phyloP scores from a whole-genome alignment of 345 rosid genomes.

The Laguncularia racemosa region DNA sequence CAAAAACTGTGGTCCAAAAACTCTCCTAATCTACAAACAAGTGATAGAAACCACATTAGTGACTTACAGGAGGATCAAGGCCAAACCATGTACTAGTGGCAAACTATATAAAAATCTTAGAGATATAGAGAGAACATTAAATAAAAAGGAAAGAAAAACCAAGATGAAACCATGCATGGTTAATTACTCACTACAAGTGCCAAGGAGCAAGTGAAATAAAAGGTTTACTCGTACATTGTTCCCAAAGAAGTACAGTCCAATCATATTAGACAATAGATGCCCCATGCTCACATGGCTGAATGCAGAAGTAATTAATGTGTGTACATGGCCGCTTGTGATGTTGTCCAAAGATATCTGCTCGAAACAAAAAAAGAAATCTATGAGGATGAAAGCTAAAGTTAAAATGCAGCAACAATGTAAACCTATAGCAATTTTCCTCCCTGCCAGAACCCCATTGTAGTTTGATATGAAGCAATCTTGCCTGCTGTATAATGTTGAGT shows the following conservation, averaged over 20 bases:
- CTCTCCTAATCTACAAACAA: conserved; percentile 48
- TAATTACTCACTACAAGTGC: not conserved
- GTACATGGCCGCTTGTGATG: conserved; percentile 51
- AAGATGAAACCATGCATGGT: not conserved
- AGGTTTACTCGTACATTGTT: conserved; percentile 37
- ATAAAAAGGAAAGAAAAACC: not conserved
- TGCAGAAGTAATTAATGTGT: conserved; percentile 70
- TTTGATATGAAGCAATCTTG: not conserved
- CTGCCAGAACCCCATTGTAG: not conserved
- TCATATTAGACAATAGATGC: conserved; percentile 74
- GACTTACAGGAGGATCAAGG: not conserved
- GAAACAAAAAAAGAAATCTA: conserved; percentile 19
- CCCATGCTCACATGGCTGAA: conserved; percentile 70
- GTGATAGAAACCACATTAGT: not conserved
- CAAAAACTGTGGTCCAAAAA: conserved; percentile 59
- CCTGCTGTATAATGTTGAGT: no score
- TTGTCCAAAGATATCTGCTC: conserved; percentile 80
- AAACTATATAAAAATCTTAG: not conserved
- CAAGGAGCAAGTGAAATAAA: conserved; percentile 12
- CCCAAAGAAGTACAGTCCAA: conserved; percentile 94
- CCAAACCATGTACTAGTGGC: not conserved
- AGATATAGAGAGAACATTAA: not conserved
- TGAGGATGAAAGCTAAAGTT: conserved; percentile 1
- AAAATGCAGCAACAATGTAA: not conserved
- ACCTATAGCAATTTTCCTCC: not conserved